phyloP scores from a whole-genome alignment of 164 flowering plant species.

The Kingdonia uniflora region DNA sequence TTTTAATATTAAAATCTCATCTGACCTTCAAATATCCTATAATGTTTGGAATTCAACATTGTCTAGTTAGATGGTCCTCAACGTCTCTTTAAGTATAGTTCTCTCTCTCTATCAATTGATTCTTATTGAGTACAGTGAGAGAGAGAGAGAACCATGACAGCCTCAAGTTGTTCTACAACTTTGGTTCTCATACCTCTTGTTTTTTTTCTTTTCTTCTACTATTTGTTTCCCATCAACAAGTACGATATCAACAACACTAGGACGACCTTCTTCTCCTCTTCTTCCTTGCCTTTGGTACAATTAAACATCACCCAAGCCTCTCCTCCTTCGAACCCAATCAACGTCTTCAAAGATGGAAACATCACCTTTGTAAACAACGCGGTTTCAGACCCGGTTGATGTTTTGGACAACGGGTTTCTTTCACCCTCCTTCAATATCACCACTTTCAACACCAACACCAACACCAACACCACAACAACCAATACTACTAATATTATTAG shows the following conservation, averaged over 20 bases:
- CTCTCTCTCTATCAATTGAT: too few relatives aligned
- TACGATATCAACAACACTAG: not conserved
- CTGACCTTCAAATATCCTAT: too few relatives aligned
- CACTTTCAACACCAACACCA: not conserved
- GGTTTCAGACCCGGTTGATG: not conserved
- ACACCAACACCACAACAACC: not conserved
- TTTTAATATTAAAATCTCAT: too few relatives aligned
- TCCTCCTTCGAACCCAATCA: not conserved
- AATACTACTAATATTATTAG: not conserved
- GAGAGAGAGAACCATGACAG: conserved; percentile 1
- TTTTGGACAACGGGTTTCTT: not conserved
- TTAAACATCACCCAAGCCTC: not conserved
- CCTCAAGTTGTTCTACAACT: conserved; percentile 1
- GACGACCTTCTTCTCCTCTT: not conserved
- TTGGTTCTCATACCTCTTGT: conserved; percentile 7
- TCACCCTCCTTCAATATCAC: not conserved
- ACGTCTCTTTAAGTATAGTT: too few relatives aligned
- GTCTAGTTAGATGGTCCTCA: too few relatives aligned
- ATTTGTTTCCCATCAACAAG: conserved; percentile 2
- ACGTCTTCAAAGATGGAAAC: not conserved
- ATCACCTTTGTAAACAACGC: not conserved
- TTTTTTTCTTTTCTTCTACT: conserved; percentile 14
- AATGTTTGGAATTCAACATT: too few relatives aligned
- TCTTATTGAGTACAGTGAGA: not conserved
- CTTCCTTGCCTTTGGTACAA: not conserved